Evolutionary conservation across 2,329 filamentous ascomycete genomes (phyloP).

Genomic region (Mycosphaerella sp.): DNA sequence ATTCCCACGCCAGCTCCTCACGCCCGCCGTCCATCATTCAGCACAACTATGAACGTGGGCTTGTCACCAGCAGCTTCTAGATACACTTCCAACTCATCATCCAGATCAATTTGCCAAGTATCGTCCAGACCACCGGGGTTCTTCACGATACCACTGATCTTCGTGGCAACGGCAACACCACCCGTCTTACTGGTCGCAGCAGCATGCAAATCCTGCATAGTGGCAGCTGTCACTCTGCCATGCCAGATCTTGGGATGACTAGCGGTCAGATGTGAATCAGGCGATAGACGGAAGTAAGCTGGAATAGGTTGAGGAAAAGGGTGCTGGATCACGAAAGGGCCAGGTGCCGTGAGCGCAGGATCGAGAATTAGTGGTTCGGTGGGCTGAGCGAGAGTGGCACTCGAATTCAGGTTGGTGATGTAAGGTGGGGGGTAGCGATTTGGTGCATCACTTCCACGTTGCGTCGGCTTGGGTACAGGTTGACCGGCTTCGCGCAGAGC

Average conservation of each 20-base stretch:
- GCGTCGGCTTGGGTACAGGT: constrained; percentile 8
- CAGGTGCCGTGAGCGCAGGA: constrained; percentile 17
- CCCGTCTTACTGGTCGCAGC: constrained; percentile 57
- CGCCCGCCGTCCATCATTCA: constrained; percentile 22
- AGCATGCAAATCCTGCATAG: constrained; percentile 58
- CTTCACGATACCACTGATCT: constrained; percentile 20
- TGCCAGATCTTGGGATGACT: constrained; percentile 56
- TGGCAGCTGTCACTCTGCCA: constrained; percentile 53
- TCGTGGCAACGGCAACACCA: constrained; percentile 16
- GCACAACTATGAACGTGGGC: constrained; percentile 43
- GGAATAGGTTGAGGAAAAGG: constrained; percentile 41
- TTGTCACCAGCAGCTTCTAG: constrained; percentile 56
- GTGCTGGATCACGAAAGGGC: constrained; percentile 28
- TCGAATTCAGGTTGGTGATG: neutral
- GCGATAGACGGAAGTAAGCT: constrained; percentile 64
- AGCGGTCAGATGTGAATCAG: constrained; percentile 52
- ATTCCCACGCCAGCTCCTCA: too few species aligned
- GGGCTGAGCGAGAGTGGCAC: constrained; percentile 16
- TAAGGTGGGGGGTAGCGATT: constrained; percentile 2
- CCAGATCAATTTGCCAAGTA: constrained; percentile 59
- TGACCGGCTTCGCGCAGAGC: constrained; percentile 8
- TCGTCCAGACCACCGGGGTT: constrained; percentile 52
- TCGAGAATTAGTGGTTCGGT: constrained; percentile 21
- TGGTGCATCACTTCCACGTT: constrained; percentile 5
- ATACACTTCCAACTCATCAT: constrained; percentile 67